Conservation (phyloP, 768 basidiomycete genomes). For the Kwoniella dejecticola region DNA sequence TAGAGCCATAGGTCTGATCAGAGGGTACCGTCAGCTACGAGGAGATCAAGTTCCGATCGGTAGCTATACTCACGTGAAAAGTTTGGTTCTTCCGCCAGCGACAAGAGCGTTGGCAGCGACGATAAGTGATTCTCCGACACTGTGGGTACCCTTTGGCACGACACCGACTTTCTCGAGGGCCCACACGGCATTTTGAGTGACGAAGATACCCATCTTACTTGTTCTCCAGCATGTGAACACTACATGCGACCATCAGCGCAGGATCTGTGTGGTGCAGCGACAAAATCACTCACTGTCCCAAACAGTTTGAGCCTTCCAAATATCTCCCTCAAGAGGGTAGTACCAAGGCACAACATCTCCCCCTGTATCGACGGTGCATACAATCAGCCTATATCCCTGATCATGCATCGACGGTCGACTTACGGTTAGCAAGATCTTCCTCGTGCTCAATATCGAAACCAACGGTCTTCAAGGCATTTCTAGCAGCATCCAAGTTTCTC, state of each 20-base stretch:
- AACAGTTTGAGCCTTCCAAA: conserved; percentile 84
- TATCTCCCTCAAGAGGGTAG: conserved; percentile 93
- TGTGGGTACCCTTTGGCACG: conserved; percentile 87
- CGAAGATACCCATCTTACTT: conserved; percentile 78
- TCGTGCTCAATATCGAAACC: conserved; percentile 87
- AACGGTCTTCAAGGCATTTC: conserved; percentile 75
- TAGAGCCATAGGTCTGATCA: conserved; percentile 51
- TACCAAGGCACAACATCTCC: conserved; percentile 71
- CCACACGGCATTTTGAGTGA: conserved; percentile 79
- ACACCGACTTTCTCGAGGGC: conserved; percentile 74
- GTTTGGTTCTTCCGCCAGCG: conserved; percentile 79
- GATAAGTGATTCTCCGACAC: conserved; percentile 85
- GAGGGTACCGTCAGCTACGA: background rate
- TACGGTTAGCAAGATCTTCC: conserved; percentile 88
- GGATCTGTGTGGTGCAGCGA: background rate
- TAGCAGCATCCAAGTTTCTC: conserved; percentile 71
- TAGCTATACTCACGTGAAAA: conserved; percentile 50
- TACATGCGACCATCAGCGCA: conserved; percentile 19
- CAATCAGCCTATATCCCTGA: too few species aligned
- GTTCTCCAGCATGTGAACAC: conserved; percentile 68
- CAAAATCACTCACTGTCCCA: conserved; percentile 67
- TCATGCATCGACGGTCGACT: too few species aligned
- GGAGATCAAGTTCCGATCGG: background rate
- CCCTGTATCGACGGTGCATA: conserved; percentile 19
- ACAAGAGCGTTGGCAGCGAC: conserved; percentile 77